phyloP scores from a whole-genome alignment of 1,139 yeast species.

The Kazachstania sp. region DNA sequence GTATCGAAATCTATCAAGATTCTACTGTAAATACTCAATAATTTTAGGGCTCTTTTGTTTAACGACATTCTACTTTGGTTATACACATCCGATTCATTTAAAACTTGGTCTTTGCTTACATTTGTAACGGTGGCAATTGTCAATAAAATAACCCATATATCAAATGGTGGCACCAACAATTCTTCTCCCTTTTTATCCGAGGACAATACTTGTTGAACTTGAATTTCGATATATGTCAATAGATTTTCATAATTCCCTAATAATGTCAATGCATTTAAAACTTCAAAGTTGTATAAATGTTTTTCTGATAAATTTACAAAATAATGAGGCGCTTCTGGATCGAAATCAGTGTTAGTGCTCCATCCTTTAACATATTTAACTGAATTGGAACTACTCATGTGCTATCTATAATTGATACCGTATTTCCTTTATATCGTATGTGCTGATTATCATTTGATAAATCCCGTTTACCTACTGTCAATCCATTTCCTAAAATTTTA shows the following conservation, averaged over 20 bases:
- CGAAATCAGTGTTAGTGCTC: not conserved
- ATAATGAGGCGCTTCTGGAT: slow-evolving; percentile 15
- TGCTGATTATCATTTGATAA: too few species aligned
- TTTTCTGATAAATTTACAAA: slow-evolving; percentile 21
- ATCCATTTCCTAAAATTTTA: too few species aligned
- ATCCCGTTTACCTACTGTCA: too few species aligned
- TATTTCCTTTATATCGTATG: not conserved
- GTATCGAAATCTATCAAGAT: slow-evolving; percentile 16
- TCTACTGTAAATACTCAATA: slow-evolving; percentile 13
- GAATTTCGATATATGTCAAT: slow-evolving; percentile 20
- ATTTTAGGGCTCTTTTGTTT: slow-evolving; percentile 17
- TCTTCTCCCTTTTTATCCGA: not conserved
- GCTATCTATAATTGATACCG: not conserved
- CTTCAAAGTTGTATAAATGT: slow-evolving; percentile 19
- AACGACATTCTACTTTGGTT: slow-evolving; percentile 17
- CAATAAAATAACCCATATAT: slow-evolving; percentile 22
- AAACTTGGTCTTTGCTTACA: slow-evolving; percentile 14
- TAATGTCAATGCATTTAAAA: slow-evolving; percentile 24
- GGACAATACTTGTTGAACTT: slow-evolving; percentile 4
- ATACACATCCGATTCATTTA: slow-evolving; percentile 22
- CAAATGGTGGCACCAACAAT: slow-evolving; percentile 23
- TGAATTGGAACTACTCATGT: slow-evolving; percentile 9
- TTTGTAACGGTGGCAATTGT: slow-evolving; percentile 22
- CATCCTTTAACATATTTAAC: slow-evolving; percentile 10
- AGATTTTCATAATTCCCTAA: slow-evolving; percentile 24